Evolutionary conservation across 2,329 filamentous ascomycete species (phyloP).

Genomic region (Elsinoe fawcettii): DNA sequence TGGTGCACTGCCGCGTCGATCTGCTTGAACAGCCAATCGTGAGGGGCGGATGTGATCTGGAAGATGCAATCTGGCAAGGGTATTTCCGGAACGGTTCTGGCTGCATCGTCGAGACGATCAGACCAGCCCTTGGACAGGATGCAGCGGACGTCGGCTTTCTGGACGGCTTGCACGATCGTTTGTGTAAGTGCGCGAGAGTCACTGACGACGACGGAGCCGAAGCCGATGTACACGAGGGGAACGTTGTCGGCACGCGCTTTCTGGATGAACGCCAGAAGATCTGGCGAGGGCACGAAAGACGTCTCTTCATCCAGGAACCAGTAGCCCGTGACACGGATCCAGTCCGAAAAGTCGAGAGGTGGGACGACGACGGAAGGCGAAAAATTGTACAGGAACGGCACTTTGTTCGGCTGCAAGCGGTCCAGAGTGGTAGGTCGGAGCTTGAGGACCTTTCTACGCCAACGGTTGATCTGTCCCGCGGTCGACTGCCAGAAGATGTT

Average conservation of each 20-base stretch:
- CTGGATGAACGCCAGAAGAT: constrained; percentile 74
- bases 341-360: constrained; percentile 91
- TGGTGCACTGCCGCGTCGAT: constrained; percentile 94
- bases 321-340: constrained; percentile 95
- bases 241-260: constrained; percentile 73
- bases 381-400: constrained; percentile 98
- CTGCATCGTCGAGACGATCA: constrained; percentile 61
- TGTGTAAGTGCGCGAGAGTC: constrained; percentile 82
- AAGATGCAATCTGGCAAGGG: constrained; percentile 71
- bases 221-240: constrained; percentile 93
- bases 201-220: constrained; percentile 89
- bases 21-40: constrained; percentile 93
- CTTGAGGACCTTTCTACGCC: constrained; percentile 73
- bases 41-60: constrained; percentile 81
- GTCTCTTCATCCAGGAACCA: constrained; percentile 83
- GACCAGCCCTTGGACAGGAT: constrained; percentile 97
- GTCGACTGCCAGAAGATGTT: constrained; percentile 95
- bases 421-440: constrained; percentile 75
- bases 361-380: constrained; percentile 89
- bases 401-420: constrained; percentile 91
- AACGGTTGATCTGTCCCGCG: constrained; percentile 81
- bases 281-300: constrained; percentile 64
- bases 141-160: constrained; percentile 86
- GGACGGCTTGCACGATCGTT: constrained; percentile 85
- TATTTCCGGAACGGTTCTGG: constrained; percentile 53